A percentile compares a stretch with the other conserved stretches of the same genome.
Evolutionary conservation across 2,329 filamentous ascomycete genomes (phyloP).

Genomic region (Chlorencoelia australis): DNA sequence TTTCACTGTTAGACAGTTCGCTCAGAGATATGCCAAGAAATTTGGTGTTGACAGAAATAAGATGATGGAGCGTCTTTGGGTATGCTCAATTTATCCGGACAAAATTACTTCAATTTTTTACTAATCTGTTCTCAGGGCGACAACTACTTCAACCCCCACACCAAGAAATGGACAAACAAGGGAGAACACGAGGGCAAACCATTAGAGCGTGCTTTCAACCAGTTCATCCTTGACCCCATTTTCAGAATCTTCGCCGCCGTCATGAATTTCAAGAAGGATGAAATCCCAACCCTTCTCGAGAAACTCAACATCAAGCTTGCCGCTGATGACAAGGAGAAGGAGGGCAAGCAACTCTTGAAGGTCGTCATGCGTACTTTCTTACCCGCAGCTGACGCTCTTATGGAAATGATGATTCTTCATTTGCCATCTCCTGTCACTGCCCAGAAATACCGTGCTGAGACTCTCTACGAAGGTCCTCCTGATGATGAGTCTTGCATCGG

Average conservation of each 20-base stretch:
- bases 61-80: conserved; percentile 99
- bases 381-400: conserved; percentile 90
- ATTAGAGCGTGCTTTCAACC: conserved; percentile 98
- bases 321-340: conserved; percentile 78
- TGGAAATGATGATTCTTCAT: conserved; percentile 99
- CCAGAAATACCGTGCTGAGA: conserved; percentile 96
- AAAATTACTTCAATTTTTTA: conserved; percentile 1
- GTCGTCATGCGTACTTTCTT: conserved; percentile 98
- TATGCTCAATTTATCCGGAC: conserved; percentile 34
- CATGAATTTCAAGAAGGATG: conserved; percentile 98
- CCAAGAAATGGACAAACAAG: conserved; percentile 99
- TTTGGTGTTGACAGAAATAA: conserved; percentile 99
- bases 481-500: conserved; percentile 90
- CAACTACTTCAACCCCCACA: conserved; percentile 99
- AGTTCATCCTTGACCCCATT: conserved; percentile 99
- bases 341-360: conserved; percentile 98
- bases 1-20: conserved; percentile 98
- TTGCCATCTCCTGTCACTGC: conserved; percentile 91
- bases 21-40: conserved; percentile 94
- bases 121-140: conserved; percentile 51
- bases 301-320: conserved; percentile 95
- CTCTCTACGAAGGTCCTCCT: conserved; percentile 91
- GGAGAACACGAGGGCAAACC: conserved; percentile 73
- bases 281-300: conserved; percentile 69
- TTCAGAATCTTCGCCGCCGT: conserved; percentile 96